A percentile compares a stretch with the other conserved stretches of the same genome.
Conservation (phyloP, 2,329 filamentous ascomycete genomes). For the Trichoderma atroviride region DNA sequence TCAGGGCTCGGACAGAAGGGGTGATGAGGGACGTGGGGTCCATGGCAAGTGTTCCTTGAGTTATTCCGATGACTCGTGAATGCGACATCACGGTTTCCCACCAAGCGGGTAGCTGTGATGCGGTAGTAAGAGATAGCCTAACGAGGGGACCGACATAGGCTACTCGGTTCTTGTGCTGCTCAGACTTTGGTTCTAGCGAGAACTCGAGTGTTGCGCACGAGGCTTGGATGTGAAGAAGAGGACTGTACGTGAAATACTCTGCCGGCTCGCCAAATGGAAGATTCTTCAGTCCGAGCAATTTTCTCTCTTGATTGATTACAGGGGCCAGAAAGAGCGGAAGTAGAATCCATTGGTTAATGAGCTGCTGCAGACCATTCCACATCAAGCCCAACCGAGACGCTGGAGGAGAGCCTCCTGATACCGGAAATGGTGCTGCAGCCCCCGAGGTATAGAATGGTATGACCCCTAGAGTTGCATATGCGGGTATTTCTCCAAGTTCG, state of each 20-base stretch:
- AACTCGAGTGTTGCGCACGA: slow-evolving; percentile 42
- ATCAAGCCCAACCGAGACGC: slow-evolving; percentile 33
- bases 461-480: slow-evolving; percentile 45
- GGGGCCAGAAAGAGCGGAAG: slow-evolving; percentile 36
- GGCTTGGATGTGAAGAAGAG: slow-evolving; percentile 44
- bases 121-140: slow-evolving; percentile 28
- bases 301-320: slow-evolving; percentile 39
- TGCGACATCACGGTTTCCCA: slow-evolving; percentile 39
- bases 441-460: slow-evolving; percentile 43
- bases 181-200: slow-evolving; percentile 32
- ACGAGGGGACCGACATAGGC: slow-evolving; percentile 43
- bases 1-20: slow-evolving; percentile 42
- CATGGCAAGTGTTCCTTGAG: slow-evolving; percentile 44
- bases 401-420: slow-evolving; percentile 39
- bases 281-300: slow-evolving; percentile 33
- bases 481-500: slow-evolving; percentile 41
- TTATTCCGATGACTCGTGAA: slow-evolving; percentile 40
- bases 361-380: slow-evolving; percentile 36
- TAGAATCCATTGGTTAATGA: slow-evolving; percentile 35
- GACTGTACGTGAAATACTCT: slow-evolving; percentile 42
- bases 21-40: slow-evolving; percentile 43
- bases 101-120: slow-evolving; percentile 36
- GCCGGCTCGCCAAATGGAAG: slow-evolving; percentile 38
- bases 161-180: slow-evolving; percentile 30
- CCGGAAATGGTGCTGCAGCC: slow-evolving; percentile 36